Evolutionary conservation across 1,284 basidiomycete species (phyloP), one percentile per base, ranked within the genome.

Genomic region (Austroboletus olivaceoglutinosus): DNA sequence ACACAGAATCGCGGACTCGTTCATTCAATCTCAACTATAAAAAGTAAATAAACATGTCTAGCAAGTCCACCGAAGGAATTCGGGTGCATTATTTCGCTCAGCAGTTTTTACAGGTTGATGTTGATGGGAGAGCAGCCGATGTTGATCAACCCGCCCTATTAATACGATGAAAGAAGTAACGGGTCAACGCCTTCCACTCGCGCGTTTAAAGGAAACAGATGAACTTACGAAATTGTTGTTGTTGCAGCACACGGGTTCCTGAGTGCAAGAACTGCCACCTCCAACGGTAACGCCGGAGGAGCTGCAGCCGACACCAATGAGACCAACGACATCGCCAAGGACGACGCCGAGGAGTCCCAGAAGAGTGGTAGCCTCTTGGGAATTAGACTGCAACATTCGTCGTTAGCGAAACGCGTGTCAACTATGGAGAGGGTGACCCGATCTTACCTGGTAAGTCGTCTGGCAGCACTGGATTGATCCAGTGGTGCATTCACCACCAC

Each of bases 91-190:
- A 2, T 11, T n/a, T 44, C 15, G 3, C 5, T 25, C 16, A 13
- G 6, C 3, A 1, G 2, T 36, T 29, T 49, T 31, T 31, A 54
- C 11, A 21, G 0, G 30, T 11, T 31, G 15, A 60, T 9, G 41
- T 36, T 50, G 21, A 55, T 15, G 18, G 58, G 52, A 9, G 27
- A 15, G 46, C 59, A 63, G 18, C 57, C 59, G 2, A 59, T 7
- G 22, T 45, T 45, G 43, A 63, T 29, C 38, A 55, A 9, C 1
- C 55, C 58, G n/a, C 44, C 40, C 58, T 59, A 6, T 33, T 12
- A n/a, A n/a, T n/a, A n/a, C n/a, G n/a, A n/a, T n/a, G n/a, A n/a
- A n/a, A n/a, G n/a, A n/a, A n/a, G n/a, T n/a, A n/a, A n/a, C n/a
- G n/a, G n/a, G n/a, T n/a, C n/a, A n/a, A n/a, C n/a, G n/a, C n/a